Evolutionary conservation across 768 basidiomycete species (phyloP), one percentile per base, ranked within the genome.

Genomic region (Exsudoporus frostii): DNA sequence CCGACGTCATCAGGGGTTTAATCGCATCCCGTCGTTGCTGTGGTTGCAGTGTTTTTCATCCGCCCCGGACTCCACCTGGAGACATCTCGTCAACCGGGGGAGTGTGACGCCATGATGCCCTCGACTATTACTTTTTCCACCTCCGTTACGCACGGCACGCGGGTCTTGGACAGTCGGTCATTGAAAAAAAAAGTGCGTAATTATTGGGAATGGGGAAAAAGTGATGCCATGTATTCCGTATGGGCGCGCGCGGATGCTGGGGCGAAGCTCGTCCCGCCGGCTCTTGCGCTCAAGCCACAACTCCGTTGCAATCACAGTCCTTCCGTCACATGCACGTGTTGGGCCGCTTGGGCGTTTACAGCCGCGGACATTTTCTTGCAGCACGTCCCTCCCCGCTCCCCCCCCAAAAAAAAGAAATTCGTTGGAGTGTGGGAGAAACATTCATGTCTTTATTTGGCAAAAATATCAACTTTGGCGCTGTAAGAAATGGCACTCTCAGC

Each of bases 1-100:
- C 43, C 60, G 61, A 62, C 61, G 60, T 62, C 60, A 62, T 59
- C 60, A 56, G 50, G 58, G 38, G n/a, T 1, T 9, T 9, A n/a
- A n/a, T n/a, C 4, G 8, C 8, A 27, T 9, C 27, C n/a, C n/a
- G n/a, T n/a, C 29, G 29, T 30, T 7, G 27, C 10, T 10, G 36
- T n/a, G n/a, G n/a, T n/a, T n/a, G n/a, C n/a, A n/a, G n/a, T n/a
- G n/a, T n/a, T n/a, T n/a, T n/a, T 22, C 48, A 54, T 22, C 37
- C 32, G 6, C 53, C 58, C 58, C 58, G 19, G 39, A 56, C 40
- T 43, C 48, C 58, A 50, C 43, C 5, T 36, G 24, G 15, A 19
- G n/a, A 2, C 48, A 51, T 62, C 60, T 61, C 60, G 60, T 52
- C 50, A 57, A 51, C 9, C 3, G 14, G 10, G 14, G 11, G 32